phyloP scores from a whole-genome alignment of 805 yeast species.

The Myxozyma neotropica region DNA sequence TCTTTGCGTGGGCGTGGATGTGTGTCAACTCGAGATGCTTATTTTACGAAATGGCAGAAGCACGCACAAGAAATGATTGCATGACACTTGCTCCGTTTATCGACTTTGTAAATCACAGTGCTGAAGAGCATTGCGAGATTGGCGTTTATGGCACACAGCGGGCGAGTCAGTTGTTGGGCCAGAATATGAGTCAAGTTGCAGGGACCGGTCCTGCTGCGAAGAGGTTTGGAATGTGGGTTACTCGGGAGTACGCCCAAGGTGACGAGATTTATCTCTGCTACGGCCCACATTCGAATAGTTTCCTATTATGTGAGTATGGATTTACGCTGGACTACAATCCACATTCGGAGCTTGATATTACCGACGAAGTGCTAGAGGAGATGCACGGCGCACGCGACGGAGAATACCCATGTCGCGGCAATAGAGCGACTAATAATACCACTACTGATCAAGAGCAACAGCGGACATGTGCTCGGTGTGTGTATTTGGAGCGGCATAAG shows the following conservation, averaged over 20 bases:
- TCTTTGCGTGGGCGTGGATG: slow-evolving; percentile 61
- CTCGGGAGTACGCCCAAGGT: slow-evolving; percentile 43
- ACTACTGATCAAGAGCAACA: slow-evolving; percentile 45
- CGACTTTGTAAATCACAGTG: slow-evolving; percentile 78
- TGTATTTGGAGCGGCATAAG: slow-evolving; percentile 53
- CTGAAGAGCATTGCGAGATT: slow-evolving; percentile 19
- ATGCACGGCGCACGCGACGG: slow-evolving; percentile 40
- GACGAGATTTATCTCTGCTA: slow-evolving; percentile 75
- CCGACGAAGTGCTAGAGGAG: slow-evolving; percentile 47
- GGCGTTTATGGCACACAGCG: slow-evolving; percentile 6
- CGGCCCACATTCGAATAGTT: slow-evolving; percentile 87
- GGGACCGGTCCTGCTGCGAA: slow-evolving; percentile 34
- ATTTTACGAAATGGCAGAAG: slow-evolving; percentile 67
- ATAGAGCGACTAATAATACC: too few species aligned
- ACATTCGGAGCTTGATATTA: slow-evolving; percentile 73
- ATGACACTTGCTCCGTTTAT: slow-evolving; percentile 91
- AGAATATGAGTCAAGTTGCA: too few species aligned
- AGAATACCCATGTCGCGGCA: background rate
- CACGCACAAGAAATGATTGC: slow-evolving; percentile 57
- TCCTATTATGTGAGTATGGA: slow-evolving; percentile 84
- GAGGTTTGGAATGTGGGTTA: slow-evolving; percentile 36
- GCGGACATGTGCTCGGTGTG: slow-evolving; percentile 18
- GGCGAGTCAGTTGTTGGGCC: too few species aligned
- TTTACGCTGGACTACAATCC: slow-evolving; percentile 60
- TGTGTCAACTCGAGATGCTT: slow-evolving; percentile 84